phyloP scores from a whole-genome alignment of 2,329 filamentous ascomycete genomes.

The Colletotrichum sp. region DNA sequence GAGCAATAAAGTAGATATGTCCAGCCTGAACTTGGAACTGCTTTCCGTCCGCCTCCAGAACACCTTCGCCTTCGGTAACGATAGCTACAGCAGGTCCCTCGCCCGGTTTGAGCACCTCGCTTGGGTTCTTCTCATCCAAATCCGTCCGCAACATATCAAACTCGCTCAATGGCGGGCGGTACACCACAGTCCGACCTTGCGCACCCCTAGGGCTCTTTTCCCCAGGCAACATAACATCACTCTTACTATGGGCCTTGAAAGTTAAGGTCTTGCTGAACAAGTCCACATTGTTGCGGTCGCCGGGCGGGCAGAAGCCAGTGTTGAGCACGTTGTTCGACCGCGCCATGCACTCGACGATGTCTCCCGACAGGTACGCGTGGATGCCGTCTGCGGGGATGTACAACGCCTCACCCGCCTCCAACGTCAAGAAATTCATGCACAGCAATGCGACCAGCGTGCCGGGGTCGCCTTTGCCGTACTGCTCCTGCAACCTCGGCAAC shows the following conservation, averaged over 20 bases:
- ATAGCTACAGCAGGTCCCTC: slow-evolving; percentile 69
- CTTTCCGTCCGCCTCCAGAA: slow-evolving; percentile 57
- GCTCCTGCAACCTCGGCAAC: slow-evolving; percentile 65
- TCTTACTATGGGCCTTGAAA: slow-evolving; percentile 64
- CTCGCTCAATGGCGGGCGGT: slow-evolving; percentile 72
- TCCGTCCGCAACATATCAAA: slow-evolving; percentile 71
- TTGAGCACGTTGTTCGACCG: slow-evolving; percentile 77
- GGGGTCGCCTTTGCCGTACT: slow-evolving; percentile 69
- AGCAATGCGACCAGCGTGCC: slow-evolving; percentile 72
- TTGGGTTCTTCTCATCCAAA: slow-evolving; percentile 61
- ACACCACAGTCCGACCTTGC: slow-evolving; percentile 66
- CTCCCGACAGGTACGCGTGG: slow-evolving; percentile 74
- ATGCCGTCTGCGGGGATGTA: slow-evolving; percentile 77
- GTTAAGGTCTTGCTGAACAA: slow-evolving; percentile 67
- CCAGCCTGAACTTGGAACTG: slow-evolving; percentile 63
- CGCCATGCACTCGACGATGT: slow-evolving; percentile 83
- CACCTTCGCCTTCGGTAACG: slow-evolving; percentile 63
- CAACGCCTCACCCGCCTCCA: slow-evolving; percentile 69
- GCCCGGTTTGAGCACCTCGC: slow-evolving; percentile 59
- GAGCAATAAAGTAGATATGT: slow-evolving; percentile 70
- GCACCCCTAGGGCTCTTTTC: slow-evolving; percentile 43
- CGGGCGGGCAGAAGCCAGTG: slow-evolving; percentile 73
- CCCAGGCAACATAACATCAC: slow-evolving; percentile 58
- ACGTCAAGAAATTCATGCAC: slow-evolving; percentile 75
- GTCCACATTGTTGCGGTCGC: slow-evolving; percentile 68